Evolutionary conservation across 2,329 filamentous ascomycete genomes (phyloP).

Genomic region (Plenodomus tracheiphilus): DNA sequence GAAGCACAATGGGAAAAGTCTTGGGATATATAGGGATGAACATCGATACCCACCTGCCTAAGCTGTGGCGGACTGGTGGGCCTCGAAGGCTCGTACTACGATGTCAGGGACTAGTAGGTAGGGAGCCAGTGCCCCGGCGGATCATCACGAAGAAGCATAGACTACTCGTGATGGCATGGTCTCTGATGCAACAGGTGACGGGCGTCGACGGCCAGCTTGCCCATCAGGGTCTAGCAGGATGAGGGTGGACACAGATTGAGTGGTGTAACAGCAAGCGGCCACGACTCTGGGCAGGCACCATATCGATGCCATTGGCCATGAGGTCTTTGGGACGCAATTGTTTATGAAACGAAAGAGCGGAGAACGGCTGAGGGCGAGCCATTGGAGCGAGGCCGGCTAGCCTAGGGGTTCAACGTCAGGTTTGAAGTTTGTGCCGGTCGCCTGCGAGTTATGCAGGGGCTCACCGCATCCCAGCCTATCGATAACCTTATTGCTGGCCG

Average conservation of each 20-base stretch:
- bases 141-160: conserved; percentile 27
- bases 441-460: conserved; percentile 22
- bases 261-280: conserved; percentile 25
- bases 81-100: conserved; percentile 8
- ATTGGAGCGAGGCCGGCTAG: conserved; percentile 15
- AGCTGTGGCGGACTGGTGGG: conserved; percentile 20
- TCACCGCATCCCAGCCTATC: conserved; percentile 25
- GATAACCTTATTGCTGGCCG: conserved; percentile 16
- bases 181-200: conserved; percentile 27
- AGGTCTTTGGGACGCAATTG: conserved; percentile 22
- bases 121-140: conserved; percentile 28
- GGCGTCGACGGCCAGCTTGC: conserved; percentile 23
- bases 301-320: conserved; percentile 24
- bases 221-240: conserved; percentile 29
- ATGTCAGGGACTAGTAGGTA: conserved; percentile 19
- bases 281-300: conserved; percentile 32
- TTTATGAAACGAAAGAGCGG: conserved; percentile 37
- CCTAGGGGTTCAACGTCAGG: conserved; percentile 23
- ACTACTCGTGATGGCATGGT: conserved; percentile 30
- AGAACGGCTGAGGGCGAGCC: conserved; percentile 17
- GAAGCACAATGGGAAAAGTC: conserved; percentile 20
- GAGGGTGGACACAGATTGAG: conserved; percentile 17
- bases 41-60: conserved; percentile 17
- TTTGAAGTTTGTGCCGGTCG: conserved; percentile 18
- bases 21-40: conserved; percentile 25